Evolutionary conservation across 352 stramenopile species (phyloP).

Genomic region (Globisporangium parvum): DNA sequence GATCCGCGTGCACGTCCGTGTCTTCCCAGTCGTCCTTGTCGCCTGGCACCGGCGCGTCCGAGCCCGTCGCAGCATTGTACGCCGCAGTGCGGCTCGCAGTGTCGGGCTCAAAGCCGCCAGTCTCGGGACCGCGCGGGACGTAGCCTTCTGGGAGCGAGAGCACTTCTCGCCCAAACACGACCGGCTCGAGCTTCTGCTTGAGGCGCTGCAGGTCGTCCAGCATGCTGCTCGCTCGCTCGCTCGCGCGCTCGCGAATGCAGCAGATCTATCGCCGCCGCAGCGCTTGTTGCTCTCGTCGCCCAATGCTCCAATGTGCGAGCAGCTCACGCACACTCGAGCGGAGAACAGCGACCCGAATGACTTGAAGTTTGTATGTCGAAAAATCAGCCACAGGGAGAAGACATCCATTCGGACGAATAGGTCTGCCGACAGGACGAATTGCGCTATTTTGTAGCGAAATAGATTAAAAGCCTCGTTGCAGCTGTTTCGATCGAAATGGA

Average conservation of each 20-base stretch:
- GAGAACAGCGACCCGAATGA: background rate
- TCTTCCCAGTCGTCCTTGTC: constrained; percentile 38
- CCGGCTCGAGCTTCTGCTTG: constrained; percentile 46
- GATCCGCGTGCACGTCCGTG: constrained; percentile 44
- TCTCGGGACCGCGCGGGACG: constrained; percentile 64
- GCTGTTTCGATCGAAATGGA: background rate
- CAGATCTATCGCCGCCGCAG: background rate
- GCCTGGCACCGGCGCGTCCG: constrained; percentile 4
- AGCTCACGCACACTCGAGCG: background rate
- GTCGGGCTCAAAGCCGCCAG: constrained; percentile 49
- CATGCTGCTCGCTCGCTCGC: constrained; percentile 6
- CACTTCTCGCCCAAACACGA: constrained; percentile 45
- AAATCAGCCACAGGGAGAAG: background rate
- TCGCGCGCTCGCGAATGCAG: background rate
- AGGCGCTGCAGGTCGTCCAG: constrained; percentile 54
- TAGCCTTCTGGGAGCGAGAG: constrained; percentile 57
- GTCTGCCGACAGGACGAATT: background rate
- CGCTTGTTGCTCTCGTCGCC: background rate
- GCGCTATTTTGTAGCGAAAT: background rate
- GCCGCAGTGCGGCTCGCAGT: constrained; percentile 4
- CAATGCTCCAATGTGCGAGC: background rate
- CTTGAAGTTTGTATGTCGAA: background rate
- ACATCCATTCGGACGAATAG: background rate
- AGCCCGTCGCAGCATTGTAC: constrained; percentile 4
- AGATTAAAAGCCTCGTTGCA: too few relatives aligned